A percentile compares a stretch with the other conserved stretches of the same genome.
Conservation (phyloP, 169 alveolate species). For the Plasmodium knowlesi region DNA sequence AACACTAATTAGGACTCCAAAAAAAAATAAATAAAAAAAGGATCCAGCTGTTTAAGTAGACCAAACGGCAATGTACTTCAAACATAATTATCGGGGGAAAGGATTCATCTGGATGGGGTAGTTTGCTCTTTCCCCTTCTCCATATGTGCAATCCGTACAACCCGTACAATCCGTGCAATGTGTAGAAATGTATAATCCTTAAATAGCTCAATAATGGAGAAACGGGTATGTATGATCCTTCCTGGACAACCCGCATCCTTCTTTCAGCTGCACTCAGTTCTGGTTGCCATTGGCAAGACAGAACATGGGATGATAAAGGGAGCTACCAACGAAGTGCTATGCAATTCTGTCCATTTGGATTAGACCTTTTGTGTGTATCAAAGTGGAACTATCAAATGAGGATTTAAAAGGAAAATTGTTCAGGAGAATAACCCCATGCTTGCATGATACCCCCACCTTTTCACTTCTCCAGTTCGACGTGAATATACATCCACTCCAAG, state of each 20-base stretch:
- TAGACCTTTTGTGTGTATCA: not conserved
- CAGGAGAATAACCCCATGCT: not conserved
- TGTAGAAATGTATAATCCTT: not conserved
- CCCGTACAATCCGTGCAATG: too few relatives aligned
- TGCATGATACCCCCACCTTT: too few relatives aligned
- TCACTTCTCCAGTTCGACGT: too few relatives aligned
- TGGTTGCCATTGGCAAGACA: not conserved
- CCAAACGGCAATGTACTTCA: not conserved
- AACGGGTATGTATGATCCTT: not conserved
- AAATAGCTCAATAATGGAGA: not conserved
- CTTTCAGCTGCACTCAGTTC: not conserved
- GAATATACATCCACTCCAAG: too few relatives aligned
- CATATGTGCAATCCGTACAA: not conserved
- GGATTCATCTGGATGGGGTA: not conserved
- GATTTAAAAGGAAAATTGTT: not conserved
- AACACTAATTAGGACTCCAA: not conserved
- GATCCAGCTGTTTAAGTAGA: not conserved
- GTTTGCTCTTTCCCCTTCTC: not conserved
- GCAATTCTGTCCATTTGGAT: not conserved
- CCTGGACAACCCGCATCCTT: not conserved
- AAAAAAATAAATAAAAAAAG: too few relatives aligned
- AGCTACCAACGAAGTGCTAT: not conserved
- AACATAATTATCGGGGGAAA: not conserved
- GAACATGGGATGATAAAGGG: not conserved
- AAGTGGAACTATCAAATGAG: not conserved